Evolutionary conservation across 352 stramenopile genomes (phyloP).

Genomic region (Phytophthora niederhauseri): DNA sequence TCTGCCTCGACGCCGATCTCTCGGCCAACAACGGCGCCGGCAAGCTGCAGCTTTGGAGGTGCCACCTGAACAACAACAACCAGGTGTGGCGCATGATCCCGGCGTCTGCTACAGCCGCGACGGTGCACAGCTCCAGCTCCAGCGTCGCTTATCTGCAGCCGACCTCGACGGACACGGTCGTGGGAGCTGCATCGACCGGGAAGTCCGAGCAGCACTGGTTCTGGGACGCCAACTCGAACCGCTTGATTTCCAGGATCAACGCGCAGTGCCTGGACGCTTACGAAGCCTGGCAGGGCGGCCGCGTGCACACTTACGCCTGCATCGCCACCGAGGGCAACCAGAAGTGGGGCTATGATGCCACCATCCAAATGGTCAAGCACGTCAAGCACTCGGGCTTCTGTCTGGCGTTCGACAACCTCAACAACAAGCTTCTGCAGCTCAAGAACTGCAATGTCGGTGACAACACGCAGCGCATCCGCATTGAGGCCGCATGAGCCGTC

Average conservation of each 20-base stretch:
- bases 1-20: slow-evolving; percentile 65
- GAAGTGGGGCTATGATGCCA: slow-evolving; percentile 58
- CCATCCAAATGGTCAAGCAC: slow-evolving; percentile 52
- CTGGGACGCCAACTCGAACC: slow-evolving; percentile 51
- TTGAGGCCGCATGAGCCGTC: slow-evolving; percentile 30
- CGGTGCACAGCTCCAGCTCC: slow-evolving; percentile 31
- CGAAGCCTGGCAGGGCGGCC: slow-evolving; percentile 55
- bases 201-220: slow-evolving; percentile 48
- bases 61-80: slow-evolving; percentile 67
- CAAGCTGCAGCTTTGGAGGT: slow-evolving; percentile 52
- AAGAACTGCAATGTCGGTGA: slow-evolving; percentile 51
- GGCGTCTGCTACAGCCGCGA: slow-evolving; percentile 37
- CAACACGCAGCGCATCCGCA: slow-evolving; percentile 47
- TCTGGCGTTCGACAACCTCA: slow-evolving; percentile 53
- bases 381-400: slow-evolving; percentile 55
- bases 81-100: slow-evolving; percentile 51
- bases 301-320: slow-evolving; percentile 64
- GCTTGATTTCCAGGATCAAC: slow-evolving; percentile 48
- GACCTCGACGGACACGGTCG: slow-evolving; percentile 36
- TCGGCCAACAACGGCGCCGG: slow-evolving; percentile 35
- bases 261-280: slow-evolving; percentile 69
- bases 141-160: slow-evolving; percentile 41
- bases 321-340: slow-evolving; percentile 61
- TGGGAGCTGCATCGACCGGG: slow-evolving; percentile 25
- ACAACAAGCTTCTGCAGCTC: slow-evolving; percentile 51